Evolutionary conservation across 805 yeast genomes (phyloP).

Genomic region (Ogataea allantospora): DNA sequence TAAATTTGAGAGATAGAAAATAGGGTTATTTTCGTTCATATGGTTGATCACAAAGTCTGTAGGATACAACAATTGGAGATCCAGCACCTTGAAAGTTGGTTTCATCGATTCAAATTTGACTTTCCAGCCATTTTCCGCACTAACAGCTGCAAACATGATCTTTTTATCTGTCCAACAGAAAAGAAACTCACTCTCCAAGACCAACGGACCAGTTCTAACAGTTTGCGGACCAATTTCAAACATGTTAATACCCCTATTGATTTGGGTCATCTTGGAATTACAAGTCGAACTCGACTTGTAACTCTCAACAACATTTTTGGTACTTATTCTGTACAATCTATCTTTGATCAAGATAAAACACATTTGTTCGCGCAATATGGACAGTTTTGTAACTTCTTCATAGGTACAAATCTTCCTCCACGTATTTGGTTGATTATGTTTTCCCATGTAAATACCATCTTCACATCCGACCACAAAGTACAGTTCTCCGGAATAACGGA

Average conservation of each 20-base stretch:
- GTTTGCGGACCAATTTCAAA: slow-evolving; percentile 72
- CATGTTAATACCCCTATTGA: slow-evolving; percentile 47
- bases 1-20: slow-evolving; percentile 30
- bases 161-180: slow-evolving; percentile 56
- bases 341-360: slow-evolving; percentile 59
- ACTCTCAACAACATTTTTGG: slow-evolving; percentile 61
- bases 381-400: slow-evolving; percentile 53
- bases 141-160: slow-evolving; percentile 34
- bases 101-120: slow-evolving; percentile 28
- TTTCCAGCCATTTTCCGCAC: slow-evolving; percentile 27
- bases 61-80: slow-evolving; percentile 27
- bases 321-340: slow-evolving; percentile 57
- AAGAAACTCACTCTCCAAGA: slow-evolving; percentile 46
- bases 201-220: slow-evolving; percentile 57
- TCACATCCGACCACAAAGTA: slow-evolving; percentile 60
- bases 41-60: slow-evolving; percentile 31
- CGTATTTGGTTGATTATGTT: slow-evolving; percentile 35
- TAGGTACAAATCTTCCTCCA: slow-evolving; percentile 64
- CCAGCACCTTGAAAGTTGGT: slow-evolving; percentile 26
- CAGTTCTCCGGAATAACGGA: slow-evolving; percentile 43
- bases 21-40: slow-evolving; percentile 27
- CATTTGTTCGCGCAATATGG: slow-evolving; percentile 56
- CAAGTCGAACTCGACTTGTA: slow-evolving; percentile 47
- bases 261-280: slow-evolving; percentile 26
- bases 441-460: slow-evolving; percentile 61